A percentile compares a stretch with the other conserved stretches of the same genome.
phyloP scores from a whole-genome alignment of 805 yeast species.

The Yarrowia sp. region DNA sequence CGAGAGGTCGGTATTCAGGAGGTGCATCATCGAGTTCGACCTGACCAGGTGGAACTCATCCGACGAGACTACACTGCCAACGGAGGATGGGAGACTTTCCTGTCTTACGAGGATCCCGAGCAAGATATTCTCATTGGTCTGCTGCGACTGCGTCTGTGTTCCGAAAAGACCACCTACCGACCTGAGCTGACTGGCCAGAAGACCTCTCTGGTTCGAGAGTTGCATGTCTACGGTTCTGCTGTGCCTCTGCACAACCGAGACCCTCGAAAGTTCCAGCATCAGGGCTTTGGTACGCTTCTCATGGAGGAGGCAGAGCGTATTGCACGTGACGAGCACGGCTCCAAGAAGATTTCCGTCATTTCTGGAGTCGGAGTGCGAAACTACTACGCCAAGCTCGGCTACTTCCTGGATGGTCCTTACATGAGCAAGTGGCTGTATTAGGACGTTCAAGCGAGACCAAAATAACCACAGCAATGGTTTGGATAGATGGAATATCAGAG shows the following conservation, averaged over 20 bases:
- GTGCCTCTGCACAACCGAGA: constrained; percentile 95
- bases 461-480: background rate
- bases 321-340: constrained; percentile 92
- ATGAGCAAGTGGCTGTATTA: constrained; percentile 68
- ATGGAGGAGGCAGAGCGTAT: constrained; percentile 99
- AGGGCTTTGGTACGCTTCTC: constrained; percentile 93
- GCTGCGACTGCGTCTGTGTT: constrained; percentile 80
- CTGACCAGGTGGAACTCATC: constrained; percentile 93
- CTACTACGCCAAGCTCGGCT: constrained; percentile 89
- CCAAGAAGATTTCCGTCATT: constrained; percentile 85
- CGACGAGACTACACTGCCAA: constrained; percentile 96
- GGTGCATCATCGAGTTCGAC: constrained; percentile 93
- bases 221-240: constrained; percentile 96
- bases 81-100: constrained; percentile 98
- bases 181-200: constrained; percentile 81
- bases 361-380: constrained; percentile 98
- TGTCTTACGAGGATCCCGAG: constrained; percentile 94
- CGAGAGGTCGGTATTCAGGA: constrained; percentile 99
- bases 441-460: background rate
- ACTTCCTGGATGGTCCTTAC: constrained; percentile 89
- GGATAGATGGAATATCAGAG: too few species aligned
- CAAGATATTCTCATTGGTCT: constrained; percentile 93
- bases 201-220: constrained; percentile 91
- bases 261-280: constrained; percentile 97
- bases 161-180: constrained; percentile 84